A percentile compares a stretch with the other conserved stretches of the same genome.
Conservation (phyloP, 2,329 filamentous ascomycete genomes). For the Colletotrichum eremochloae region DNA sequence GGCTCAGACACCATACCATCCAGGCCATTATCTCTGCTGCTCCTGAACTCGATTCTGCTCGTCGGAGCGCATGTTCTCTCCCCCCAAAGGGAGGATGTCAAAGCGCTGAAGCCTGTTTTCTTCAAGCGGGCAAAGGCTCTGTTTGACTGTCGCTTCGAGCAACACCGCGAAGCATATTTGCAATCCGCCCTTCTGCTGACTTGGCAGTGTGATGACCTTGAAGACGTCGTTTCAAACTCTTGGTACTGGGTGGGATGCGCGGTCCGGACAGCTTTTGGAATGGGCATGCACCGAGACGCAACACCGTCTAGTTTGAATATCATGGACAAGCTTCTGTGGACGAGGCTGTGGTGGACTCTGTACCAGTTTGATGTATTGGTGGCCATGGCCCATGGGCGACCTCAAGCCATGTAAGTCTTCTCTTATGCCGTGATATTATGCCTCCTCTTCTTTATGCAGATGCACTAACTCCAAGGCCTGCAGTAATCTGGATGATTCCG, state of each 20-base stretch:
- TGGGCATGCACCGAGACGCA: constrained; percentile 64
- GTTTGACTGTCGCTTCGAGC: constrained; percentile 66
- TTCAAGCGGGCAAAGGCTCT: constrained; percentile 66
- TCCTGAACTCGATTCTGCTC: constrained; percentile 64
- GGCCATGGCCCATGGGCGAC: constrained; percentile 60
- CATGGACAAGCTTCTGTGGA: constrained; percentile 53
- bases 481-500: constrained; percentile 63
- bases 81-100: constrained; percentile 54
- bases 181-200: constrained; percentile 67
- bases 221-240: constrained; percentile 67
- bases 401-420: constrained; percentile 59
- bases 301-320: constrained; percentile 47
- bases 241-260: constrained; percentile 67
- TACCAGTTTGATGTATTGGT: constrained; percentile 56
- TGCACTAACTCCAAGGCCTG: background rate
- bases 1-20: constrained; percentile 53
- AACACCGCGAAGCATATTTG: constrained; percentile 66
- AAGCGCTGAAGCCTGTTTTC: constrained; percentile 58
- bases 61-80: constrained; percentile 65
- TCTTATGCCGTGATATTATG: no score
- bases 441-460: background rate
- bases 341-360: constrained; percentile 57
- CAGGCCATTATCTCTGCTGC: constrained; percentile 58
- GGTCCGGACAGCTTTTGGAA: constrained; percentile 63
- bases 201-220: constrained; percentile 68